Conservation (phyloP, 495 filamentous ascomycete species). For the Xylaria sp. region DNA sequence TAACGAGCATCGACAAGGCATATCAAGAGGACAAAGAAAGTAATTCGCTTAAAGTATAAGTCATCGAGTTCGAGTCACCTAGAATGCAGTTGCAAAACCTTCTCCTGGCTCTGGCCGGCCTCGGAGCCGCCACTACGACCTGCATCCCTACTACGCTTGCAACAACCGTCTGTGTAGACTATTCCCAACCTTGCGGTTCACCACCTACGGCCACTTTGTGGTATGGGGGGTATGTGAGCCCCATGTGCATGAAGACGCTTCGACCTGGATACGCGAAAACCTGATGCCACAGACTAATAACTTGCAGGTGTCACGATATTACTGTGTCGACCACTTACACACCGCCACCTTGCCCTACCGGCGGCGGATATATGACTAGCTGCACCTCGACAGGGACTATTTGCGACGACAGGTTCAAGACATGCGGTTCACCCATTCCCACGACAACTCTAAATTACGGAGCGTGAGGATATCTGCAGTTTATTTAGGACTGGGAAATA, state of each 20-base stretch:
- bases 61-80: too few species aligned
- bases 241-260: background rate
- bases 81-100: constrained; percentile 22
- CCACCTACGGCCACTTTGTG: constrained; percentile 22
- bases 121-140: constrained; percentile 15
- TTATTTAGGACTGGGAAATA: background rate
- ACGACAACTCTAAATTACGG: constrained; percentile 39
- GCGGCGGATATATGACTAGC: background rate
- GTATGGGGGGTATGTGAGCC: constrained; percentile 23
- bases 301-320: constrained; percentile 25
- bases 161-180: constrained; percentile 16
- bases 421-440: constrained; percentile 35
- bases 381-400: constrained; percentile 36
- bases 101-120: constrained; percentile 13
- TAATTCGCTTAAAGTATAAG: background rate
- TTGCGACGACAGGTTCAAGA: constrained; percentile 34
- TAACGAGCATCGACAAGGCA: background rate
- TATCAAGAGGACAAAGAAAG: background rate
- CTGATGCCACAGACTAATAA: background rate
- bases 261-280: background rate
- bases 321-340: constrained; percentile 12
- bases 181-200: constrained; percentile 13
- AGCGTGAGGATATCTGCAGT: constrained; percentile 29
- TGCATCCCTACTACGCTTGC: constrained; percentile 12
- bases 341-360: constrained; percentile 29